phyloP scores from a whole-genome alignment of 139 green algal species.

The Trebouxia sp. region DNA sequence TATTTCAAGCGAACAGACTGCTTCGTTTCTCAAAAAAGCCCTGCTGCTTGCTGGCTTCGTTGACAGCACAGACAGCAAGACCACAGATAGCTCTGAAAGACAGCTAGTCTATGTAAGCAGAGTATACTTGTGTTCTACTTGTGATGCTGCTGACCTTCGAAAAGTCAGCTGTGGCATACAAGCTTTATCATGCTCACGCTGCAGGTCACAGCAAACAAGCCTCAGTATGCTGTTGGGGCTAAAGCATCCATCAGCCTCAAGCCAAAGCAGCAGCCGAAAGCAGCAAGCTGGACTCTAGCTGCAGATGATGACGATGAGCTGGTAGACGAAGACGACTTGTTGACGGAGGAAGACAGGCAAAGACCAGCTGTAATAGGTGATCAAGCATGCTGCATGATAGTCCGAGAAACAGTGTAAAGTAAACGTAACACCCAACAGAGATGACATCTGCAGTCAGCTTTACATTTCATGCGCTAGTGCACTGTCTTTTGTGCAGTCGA shows the following conservation, averaged over 20 bases:
- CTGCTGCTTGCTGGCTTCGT: conserved; percentile 64
- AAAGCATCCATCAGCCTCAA: conserved; percentile 61
- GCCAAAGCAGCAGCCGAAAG: conserved; percentile 17
- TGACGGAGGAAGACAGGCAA: conserved; percentile 86
- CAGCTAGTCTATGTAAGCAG: conserved; percentile 10
- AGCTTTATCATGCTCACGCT: background rate
- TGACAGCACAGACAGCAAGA: conserved; percentile 25
- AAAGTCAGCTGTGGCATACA: no score
- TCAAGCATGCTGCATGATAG: background rate
- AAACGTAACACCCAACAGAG: no score
- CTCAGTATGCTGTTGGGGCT: conserved; percentile 60
- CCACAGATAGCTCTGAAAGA: background rate
- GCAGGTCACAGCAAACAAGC: conserved; percentile 55
- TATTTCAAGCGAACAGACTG: background rate
- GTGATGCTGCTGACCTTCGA: no score
- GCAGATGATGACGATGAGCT: conserved; percentile 77
- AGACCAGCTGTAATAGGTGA: conserved; percentile 41
- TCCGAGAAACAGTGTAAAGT: no score
- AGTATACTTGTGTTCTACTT: no score
- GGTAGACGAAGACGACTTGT: conserved; percentile 91
- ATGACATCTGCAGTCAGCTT: no score
- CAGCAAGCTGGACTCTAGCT: conserved; percentile 39
- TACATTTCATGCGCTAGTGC: no score
- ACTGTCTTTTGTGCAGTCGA: no score
- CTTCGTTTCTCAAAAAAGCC: conserved; percentile 35